A percentile compares a stretch with the other conserved stretches of the same genome.
Evolutionary conservation across 1,284 basidiomycete species (phyloP).

Genomic region (Anthracocystis setariae): DNA sequence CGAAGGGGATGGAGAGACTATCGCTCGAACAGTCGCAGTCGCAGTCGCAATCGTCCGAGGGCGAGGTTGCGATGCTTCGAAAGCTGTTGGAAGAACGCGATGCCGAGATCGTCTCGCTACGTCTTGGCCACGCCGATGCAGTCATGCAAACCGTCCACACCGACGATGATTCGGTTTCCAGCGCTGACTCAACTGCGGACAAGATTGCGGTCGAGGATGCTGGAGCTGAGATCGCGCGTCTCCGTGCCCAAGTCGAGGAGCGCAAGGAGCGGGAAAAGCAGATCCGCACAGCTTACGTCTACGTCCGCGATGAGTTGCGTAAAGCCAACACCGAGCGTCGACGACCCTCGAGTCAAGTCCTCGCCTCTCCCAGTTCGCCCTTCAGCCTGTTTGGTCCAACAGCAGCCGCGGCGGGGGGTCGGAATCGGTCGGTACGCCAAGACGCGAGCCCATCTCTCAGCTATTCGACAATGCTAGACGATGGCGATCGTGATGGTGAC

Average conservation of each 20-base stretch:
- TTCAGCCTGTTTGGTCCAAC: neutral
- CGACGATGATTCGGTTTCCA: constrained; percentile 4
- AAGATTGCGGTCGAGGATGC: neutral
- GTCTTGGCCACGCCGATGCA: constrained; percentile 34
- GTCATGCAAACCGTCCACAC: constrained; percentile 12
- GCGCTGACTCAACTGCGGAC: neutral
- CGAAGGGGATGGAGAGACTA: neutral
- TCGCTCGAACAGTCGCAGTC: neutral
- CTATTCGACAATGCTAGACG: neutral
- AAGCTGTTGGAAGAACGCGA: constrained; percentile 31
- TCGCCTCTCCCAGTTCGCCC: neutral
- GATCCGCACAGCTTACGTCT: constrained; percentile 56
- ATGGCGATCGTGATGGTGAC: neutral
- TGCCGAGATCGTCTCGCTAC: constrained; percentile 30
- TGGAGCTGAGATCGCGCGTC: constrained; percentile 17
- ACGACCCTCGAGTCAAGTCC: constrained; percentile 13
- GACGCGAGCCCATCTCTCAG: neutral
- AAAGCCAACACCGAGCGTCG: constrained; percentile 45
- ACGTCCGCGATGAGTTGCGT: constrained; percentile 56
- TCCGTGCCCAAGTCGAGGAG: constrained; percentile 38
- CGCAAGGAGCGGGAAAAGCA: constrained; percentile 51
- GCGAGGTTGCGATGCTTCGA: constrained; percentile 16
- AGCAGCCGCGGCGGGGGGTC: no score
- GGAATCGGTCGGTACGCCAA: neutral
- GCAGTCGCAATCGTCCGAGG: neutral